Base-by-base conservation (phyloP, 1,284 basidiomycete genomes). In the Exobasidium cylindrosporum region DNA sequence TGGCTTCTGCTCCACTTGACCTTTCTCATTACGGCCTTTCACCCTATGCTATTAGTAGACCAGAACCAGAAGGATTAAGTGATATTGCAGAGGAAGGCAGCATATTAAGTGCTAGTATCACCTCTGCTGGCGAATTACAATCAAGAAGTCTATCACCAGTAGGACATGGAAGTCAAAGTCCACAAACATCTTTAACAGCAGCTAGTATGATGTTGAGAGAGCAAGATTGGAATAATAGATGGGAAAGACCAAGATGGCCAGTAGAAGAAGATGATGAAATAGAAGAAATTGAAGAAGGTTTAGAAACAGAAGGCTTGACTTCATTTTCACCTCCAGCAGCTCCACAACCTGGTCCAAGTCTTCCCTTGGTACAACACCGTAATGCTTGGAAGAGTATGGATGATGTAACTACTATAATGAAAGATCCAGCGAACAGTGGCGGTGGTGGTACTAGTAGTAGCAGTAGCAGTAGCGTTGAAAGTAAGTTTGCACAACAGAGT, bases 81-180 rank as follows among this genome's bases (percentile, higher is more conserved):
- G 74, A 76, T 52, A 76, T 76, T 26, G 67, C 70, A 4, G 74
- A 76, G 47, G 74, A 76, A 54, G 70, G 67, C 32, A 55, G 56
- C 28, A 60, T 60, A 3, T 54, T 62, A 21, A 40, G 31, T 26
- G 53, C 57, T 21, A 62, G 60, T 21, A 44, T 58, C 11, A 60
- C 53, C 14, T 55, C 53, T 13, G 52, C n/a, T 6, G 52, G 52
- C n/a, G 53, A 35, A 44, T 21, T 21, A 32, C 32, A 23, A 23
- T 44, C 53, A 3, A 4, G 53, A 43, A 55, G 40, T 35, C 26
- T 55, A 23, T 55, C 53, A 24, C 53, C 53, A 13, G 55, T 47
- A 24, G 29, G 40, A 30, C 29, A 30, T n/a, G 21, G 17, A 46
- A 45, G 21, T 55, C 5, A n/a, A 10, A 21, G 14, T 30, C 53